These are phyloP conservation scores for Podospora conica DNA, from an alignment of 495 filamentous ascomycete species.

Conservation along the genomic window DNA sequence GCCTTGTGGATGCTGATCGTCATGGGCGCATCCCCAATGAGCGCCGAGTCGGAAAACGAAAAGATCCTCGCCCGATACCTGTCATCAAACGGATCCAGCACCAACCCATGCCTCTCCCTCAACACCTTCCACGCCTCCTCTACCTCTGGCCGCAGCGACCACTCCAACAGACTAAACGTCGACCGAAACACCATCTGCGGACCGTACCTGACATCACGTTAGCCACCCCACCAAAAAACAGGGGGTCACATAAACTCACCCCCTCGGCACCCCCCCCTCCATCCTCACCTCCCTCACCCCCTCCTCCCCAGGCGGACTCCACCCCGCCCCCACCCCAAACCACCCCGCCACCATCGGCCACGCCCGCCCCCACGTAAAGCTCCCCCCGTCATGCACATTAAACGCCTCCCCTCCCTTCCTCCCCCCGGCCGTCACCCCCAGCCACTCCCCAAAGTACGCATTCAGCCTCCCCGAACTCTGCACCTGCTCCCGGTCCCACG, in stretches of 20 bases:
- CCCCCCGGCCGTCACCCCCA: conserved; percentile 32
- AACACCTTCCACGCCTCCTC: conserved; percentile 39
- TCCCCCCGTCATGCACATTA: conserved; percentile 39
- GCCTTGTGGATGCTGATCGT: conserved; percentile 19
- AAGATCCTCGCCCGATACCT: conserved; percentile 16
- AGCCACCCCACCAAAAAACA: not conserved
- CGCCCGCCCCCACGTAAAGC: conserved; percentile 39
- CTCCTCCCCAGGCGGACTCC: conserved; percentile 23
- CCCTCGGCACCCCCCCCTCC: conserved; percentile 27
- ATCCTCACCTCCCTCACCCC: conserved; percentile 22
- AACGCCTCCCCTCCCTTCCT: conserved; percentile 34
- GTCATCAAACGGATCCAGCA: conserved; percentile 16
- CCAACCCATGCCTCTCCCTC: conserved; percentile 6
- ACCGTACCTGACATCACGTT: conserved; percentile 26
- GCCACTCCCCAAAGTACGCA: conserved; percentile 48
- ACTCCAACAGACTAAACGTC: conserved; percentile 37
- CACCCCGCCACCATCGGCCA: conserved; percentile 42
- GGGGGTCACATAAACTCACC: conserved; percentile 11
- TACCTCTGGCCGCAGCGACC: conserved; percentile 42
- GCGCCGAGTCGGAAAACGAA: conserved; percentile 17
- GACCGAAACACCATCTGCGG: conserved; percentile 28
- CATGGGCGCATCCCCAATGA: conserved; percentile 19
- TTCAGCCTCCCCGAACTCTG: conserved; percentile 38
- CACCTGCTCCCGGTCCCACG: conserved; percentile 38
- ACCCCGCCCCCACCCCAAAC: conserved; percentile 36